These are phyloP conservation scores for Penicillium digitatum DNA, from an alignment of 2,329 filamentous ascomycete species.

Conservation along the genomic window DNA sequence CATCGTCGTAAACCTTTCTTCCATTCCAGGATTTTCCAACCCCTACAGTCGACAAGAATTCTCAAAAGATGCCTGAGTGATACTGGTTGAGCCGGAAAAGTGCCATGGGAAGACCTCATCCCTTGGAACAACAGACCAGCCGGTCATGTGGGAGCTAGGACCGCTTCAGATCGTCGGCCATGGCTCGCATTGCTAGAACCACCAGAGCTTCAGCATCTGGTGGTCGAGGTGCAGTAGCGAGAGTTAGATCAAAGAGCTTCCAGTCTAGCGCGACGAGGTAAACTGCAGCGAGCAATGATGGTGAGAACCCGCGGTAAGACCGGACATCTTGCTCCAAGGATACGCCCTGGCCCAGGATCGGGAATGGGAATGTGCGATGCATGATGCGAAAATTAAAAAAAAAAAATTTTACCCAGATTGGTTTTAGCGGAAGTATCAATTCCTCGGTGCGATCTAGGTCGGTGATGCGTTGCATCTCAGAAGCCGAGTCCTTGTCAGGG, in stretches of 20 bases:
- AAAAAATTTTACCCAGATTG: neutral
- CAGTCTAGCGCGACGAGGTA: neutral
- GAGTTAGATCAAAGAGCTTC: neutral
- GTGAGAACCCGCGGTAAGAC: neutral
- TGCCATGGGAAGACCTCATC: neutral
- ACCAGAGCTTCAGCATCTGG: neutral
- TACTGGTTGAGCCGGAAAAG: neutral
- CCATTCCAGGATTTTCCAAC: slow-evolving; percentile 61
- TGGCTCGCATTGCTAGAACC: neutral
- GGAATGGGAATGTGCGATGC: neutral
- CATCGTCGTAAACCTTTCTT: slow-evolving; percentile 59
- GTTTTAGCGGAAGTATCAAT: neutral
- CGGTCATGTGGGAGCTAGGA: neutral
- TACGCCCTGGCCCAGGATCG: neutral
- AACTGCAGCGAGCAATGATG: neutral
- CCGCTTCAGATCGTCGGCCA: neutral
- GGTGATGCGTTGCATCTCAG: neutral
- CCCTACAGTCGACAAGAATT: slow-evolving; percentile 54
- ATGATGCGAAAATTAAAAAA: neutral
- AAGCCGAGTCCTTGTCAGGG: neutral
- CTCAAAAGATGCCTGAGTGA: neutral
- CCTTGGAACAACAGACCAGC: neutral
- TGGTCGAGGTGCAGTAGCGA: neutral
- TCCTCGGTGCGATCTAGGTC: neutral
- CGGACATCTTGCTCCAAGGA: neutral